Percentiles rank a stretch among this genome's conserved stretches.
Evolutionary conservation across 257 asterid genomes (phyloP).

Genomic region (Linderniella brevidens): DNA sequence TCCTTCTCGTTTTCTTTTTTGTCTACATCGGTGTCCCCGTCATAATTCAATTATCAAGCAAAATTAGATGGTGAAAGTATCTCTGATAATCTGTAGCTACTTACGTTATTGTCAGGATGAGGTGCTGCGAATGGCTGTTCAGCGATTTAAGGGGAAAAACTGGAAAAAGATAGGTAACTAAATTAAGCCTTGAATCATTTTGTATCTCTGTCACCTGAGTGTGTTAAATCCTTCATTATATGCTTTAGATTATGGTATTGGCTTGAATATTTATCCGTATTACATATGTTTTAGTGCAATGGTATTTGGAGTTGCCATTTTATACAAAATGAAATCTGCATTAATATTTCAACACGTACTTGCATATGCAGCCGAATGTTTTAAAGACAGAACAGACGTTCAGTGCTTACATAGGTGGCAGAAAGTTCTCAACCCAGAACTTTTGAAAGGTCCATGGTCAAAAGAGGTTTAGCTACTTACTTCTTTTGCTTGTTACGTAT

Average conservation of each 20-base stretch:
- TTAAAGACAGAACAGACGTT: constrained; percentile 90
- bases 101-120: constrained; percentile 43
- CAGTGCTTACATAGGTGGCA: constrained; percentile 99
- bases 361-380: constrained; percentile 59
- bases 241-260: no score
- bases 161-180: constrained; percentile 84
- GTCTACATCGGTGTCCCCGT: background rate
- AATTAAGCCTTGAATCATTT: constrained; percentile 11
- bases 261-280: no score
- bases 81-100: no score
- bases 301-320: no score
- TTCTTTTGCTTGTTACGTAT: constrained; percentile 9
- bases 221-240: no score
- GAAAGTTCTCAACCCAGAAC: constrained; percentile 98
- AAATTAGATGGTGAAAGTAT: no score
- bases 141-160: constrained; percentile 78
- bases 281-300: no score
- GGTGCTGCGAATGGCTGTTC: constrained; percentile 66
- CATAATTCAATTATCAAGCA: no score
- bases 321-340: background rate
- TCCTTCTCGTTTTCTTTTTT: background rate
- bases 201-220: no score
- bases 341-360: background rate
- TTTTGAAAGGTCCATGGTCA: constrained; percentile 99
- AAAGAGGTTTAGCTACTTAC: constrained; percentile 71